phyloP scores from a whole-genome alignment of 2,329 filamentous ascomycete genomes.

The Aureobasidium melanogenum region DNA sequence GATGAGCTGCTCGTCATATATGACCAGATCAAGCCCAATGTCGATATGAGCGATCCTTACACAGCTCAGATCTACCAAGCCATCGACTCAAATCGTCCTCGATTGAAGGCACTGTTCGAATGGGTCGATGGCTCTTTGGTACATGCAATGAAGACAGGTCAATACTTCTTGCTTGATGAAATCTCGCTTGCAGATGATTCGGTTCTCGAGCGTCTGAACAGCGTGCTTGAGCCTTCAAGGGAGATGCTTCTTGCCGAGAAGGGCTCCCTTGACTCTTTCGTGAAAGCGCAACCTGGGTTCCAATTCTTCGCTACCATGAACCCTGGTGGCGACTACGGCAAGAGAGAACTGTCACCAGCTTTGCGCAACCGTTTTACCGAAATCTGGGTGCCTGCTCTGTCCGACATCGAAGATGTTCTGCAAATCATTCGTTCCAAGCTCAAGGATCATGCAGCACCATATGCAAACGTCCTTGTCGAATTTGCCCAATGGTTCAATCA shows the following conservation, averaged over 20 bases:
- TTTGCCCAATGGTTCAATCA: slow-evolving; percentile 92
- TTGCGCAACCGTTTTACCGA: slow-evolving; percentile 95
- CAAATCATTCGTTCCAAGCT: slow-evolving; percentile 81
- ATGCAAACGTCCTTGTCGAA: slow-evolving; percentile 63
- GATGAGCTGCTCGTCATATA: slow-evolving; percentile 54
- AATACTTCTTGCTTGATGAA: slow-evolving; percentile 91
- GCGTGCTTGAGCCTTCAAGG: slow-evolving; percentile 81
- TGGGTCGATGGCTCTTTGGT: slow-evolving; percentile 94
- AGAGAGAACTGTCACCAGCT: slow-evolving; percentile 91
- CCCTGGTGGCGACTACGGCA: slow-evolving; percentile 94
- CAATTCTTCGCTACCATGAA: slow-evolving; percentile 99
- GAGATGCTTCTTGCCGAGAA: slow-evolving; percentile 90
- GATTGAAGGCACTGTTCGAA: slow-evolving; percentile 82
- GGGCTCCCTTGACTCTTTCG: slow-evolving; percentile 71
- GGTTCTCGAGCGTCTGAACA: slow-evolving; percentile 91
- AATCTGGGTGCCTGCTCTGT: slow-evolving; percentile 91
- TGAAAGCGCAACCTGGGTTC: slow-evolving; percentile 69
- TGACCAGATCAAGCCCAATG: slow-evolving; percentile 37
- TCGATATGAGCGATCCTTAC: slow-evolving; percentile 11
- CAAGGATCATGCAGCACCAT: slow-evolving; percentile 39
- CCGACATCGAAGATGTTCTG: slow-evolving; percentile 73
- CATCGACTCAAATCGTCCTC: slow-evolving; percentile 44
- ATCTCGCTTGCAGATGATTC: slow-evolving; percentile 97
- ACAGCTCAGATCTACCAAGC: slow-evolving; percentile 16
- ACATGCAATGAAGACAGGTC: slow-evolving; percentile 80